Base-by-base conservation (phyloP, 805 yeast genomes). In the Kodamaea sagamina region DNA sequence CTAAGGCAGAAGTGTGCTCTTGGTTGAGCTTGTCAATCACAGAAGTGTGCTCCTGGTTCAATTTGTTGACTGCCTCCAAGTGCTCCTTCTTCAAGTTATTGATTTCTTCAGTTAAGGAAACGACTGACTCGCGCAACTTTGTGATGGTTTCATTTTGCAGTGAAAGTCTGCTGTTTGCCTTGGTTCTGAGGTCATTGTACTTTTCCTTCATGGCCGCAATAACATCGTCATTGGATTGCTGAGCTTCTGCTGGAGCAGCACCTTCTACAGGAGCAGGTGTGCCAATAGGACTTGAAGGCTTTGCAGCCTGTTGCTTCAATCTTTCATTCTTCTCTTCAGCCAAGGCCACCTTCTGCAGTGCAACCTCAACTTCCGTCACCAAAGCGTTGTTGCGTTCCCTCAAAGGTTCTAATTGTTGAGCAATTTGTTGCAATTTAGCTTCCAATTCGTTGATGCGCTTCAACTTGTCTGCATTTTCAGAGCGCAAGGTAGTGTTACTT, bases 401-500 rank as follows among this genome's bases (percentile, higher is more conserved):
- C 44, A 81, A 54, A 0, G 84, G 82, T 25, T 71, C 74, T 3
- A 78, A 31, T 41, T 70, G 64, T 2, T 43, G 52, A 4, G 58
- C 51, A 2, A 69, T 39, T 1, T 46, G 50, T 3, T 56, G 54
- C 11, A 79, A 41, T 47, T 73, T 62, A 2, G 47, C 37, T 52
- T 79, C 78, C 29, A 83, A 65, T 5, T 58, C 59, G 31, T 47
- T 44, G 28, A 68, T 47, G 17, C 48, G 55, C 19, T 53, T 50
- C 11, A 53, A 35, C 31, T 55, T 58, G 10, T 41, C 46, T 12
- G 47, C 47, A 42, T 71, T 63, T 41, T 82, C 87, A 42, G 68
- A 67, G 39, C 90, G 72, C 49, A 85, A 67, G 1, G 86, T 77
- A 6, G 72, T 65, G 52, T 85, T 85, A 52, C 88, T 82, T 59